phyloP scores from a whole-genome alignment of 2,329 filamentous ascomycete genomes.

The Claviceps cyperi region DNA sequence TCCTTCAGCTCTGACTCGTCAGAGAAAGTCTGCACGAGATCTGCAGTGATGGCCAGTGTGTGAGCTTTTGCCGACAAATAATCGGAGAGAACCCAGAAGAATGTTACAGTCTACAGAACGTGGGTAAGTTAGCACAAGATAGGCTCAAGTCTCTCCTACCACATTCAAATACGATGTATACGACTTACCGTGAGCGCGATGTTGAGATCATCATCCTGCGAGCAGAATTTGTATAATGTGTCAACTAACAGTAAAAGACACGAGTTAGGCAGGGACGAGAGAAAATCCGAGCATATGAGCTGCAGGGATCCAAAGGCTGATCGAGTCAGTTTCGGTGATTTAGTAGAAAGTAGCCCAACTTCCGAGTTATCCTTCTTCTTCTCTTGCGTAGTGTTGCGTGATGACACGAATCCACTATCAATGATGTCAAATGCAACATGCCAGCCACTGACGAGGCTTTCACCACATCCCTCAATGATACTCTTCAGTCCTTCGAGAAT shows the following conservation, averaged over 20 bases:
- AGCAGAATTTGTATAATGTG: constrained; percentile 77
- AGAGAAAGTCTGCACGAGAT: constrained; percentile 34
- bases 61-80: constrained; percentile 53
- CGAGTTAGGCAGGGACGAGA: constrained; percentile 54
- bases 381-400: constrained; percentile 19
- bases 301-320: constrained; percentile 82
- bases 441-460: constrained; percentile 74
- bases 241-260: constrained; percentile 71
- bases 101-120: constrained; percentile 60
- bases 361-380: constrained; percentile 15
- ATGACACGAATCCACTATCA: constrained; percentile 56
- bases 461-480: constrained; percentile 77
- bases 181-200: constrained; percentile 70
- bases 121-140: background rate
- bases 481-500: constrained; percentile 67
- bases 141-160: background rate
- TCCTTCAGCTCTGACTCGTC: constrained; percentile 37
- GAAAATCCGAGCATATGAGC: constrained; percentile 87
- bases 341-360: constrained; percentile 28
- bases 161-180: background rate
- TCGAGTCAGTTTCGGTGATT: constrained; percentile 63
- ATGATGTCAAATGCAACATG: constrained; percentile 74
- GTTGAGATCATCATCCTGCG: constrained; percentile 83
- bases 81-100: constrained; percentile 92
- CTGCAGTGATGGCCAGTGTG: constrained; percentile 41